phyloP scores from a whole-genome alignment of 805 yeast species.

The Metschnikowia peoriensis region DNA sequence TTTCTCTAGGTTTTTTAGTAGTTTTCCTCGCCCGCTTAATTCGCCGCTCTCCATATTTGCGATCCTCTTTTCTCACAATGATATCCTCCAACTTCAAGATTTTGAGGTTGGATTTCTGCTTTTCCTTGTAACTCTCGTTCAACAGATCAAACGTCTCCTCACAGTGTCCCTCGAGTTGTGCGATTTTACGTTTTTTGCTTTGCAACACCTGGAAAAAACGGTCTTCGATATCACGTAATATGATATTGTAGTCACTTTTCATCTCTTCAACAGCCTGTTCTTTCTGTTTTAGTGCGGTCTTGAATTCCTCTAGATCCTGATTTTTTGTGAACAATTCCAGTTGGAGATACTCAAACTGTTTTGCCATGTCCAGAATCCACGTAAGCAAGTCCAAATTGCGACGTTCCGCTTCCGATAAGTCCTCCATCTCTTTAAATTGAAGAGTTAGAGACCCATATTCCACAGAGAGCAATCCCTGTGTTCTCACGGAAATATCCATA shows the following conservation, averaged over 20 bases:
- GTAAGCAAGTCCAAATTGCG: slow-evolving; percentile 13
- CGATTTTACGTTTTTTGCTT: slow-evolving; percentile 14
- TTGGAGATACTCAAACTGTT: slow-evolving; percentile 7
- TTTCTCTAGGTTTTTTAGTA: neutral
- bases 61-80: slow-evolving; percentile 9
- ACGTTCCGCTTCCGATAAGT: slow-evolving; percentile 3
- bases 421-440: slow-evolving; percentile 9
- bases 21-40: neutral
- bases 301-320: neutral
- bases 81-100: slow-evolving; percentile 18
- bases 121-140: slow-evolving; percentile 12
- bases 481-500: slow-evolving; percentile 11
- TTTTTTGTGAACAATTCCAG: neutral
- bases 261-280: slow-evolving; percentile 14
- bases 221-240: slow-evolving; percentile 17
- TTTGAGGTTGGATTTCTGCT: slow-evolving; percentile 16
- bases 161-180: slow-evolving; percentile 14
- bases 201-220: slow-evolving; percentile 19
- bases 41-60: slow-evolving; percentile 5
- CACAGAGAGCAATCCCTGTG: slow-evolving; percentile 12
- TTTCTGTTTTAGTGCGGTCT: slow-evolving; percentile 3
- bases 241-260: slow-evolving; percentile 15
- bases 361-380: slow-evolving; percentile 14
- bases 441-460: slow-evolving; percentile 13
- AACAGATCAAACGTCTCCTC: slow-evolving; percentile 8